These are phyloP conservation scores for Neocucurbitaria cava DNA, from an alignment of 2,329 filamentous ascomycete genomes.

Conservation along the genomic window DNA sequence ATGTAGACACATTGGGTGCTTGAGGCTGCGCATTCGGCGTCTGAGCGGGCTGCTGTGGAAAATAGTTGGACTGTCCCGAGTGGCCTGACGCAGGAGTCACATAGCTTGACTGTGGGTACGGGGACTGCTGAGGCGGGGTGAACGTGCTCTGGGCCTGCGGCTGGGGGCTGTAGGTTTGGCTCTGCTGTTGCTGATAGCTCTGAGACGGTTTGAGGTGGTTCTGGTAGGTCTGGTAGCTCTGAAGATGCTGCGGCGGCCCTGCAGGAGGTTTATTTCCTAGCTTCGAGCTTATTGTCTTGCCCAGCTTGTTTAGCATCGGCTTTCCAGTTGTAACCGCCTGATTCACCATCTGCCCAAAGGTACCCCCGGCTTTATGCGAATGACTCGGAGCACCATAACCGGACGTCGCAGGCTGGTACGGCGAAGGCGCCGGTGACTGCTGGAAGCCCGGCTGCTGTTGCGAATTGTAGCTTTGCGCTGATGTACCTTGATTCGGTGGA, in stretches of 20 bases:
- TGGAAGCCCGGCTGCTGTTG: slow-evolving; percentile 10
- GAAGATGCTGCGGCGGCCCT: slow-evolving; percentile 36
- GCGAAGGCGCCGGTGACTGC: slow-evolving; percentile 17
- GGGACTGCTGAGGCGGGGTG: slow-evolving; percentile 32
- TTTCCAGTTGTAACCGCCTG: slow-evolving; percentile 46
- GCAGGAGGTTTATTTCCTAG: slow-evolving; percentile 34
- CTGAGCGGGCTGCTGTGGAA: slow-evolving; percentile 24
- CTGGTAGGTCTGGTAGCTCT: slow-evolving; percentile 44
- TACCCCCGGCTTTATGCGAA: slow-evolving; percentile 27
- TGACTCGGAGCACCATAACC: slow-evolving; percentile 20
- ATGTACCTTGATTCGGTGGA: slow-evolving; percentile 27
- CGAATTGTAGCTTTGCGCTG: slow-evolving; percentile 13
- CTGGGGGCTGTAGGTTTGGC: slow-evolving; percentile 23
- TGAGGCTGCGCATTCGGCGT: slow-evolving; percentile 8
- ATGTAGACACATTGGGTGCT: slow-evolving; percentile 12
- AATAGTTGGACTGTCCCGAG: slow-evolving; percentile 37
- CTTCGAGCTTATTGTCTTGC: slow-evolving; percentile 46
- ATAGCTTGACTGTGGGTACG: slow-evolving; percentile 32
- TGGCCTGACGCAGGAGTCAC: slow-evolving; percentile 26
- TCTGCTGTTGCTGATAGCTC: slow-evolving; percentile 22
- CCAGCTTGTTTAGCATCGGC: slow-evolving; percentile 45
- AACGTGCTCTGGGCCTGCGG: slow-evolving; percentile 26
- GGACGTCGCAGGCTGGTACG: slow-evolving; percentile 25
- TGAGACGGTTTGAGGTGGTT: slow-evolving; percentile 28
- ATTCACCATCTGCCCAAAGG: slow-evolving; percentile 43